These are phyloP conservation scores for Ascochyta koolunga DNA, from an alignment of 2,329 filamentous ascomycete species.

Conservation along the genomic window DNA sequence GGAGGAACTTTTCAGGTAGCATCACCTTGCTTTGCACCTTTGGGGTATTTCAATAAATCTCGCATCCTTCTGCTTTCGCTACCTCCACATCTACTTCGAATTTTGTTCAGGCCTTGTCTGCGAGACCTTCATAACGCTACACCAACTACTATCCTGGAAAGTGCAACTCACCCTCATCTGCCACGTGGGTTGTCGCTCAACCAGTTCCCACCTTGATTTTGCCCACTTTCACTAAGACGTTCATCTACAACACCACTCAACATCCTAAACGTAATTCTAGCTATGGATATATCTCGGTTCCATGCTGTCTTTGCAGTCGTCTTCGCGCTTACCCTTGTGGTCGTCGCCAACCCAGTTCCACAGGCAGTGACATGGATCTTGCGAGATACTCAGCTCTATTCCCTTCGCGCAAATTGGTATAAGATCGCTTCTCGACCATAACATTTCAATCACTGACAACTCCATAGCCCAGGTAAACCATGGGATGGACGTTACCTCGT, in stretches of 20 bases:
- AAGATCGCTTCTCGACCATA: background rate
- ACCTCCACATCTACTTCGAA: background rate
- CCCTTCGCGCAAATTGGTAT: conserved; percentile 17
- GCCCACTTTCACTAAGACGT: background rate
- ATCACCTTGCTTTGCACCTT: conserved; percentile 1
- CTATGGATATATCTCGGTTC: background rate
- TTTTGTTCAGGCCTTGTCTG: background rate
- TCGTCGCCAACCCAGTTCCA: background rate
- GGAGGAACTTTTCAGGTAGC: background rate
- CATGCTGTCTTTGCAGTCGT: background rate
- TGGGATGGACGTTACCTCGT: conserved; percentile 27
- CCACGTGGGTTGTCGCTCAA: background rate
- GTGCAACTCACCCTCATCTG: background rate
- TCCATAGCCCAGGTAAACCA: conserved; percentile 18
- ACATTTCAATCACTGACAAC: background rate
- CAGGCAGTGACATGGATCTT: background rate
- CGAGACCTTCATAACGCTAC: background rate
- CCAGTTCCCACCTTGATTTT: background rate
- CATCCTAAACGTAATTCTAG: background rate
- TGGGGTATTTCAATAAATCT: background rate
- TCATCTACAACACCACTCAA: background rate
- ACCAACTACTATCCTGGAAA: background rate
- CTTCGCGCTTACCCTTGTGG: background rate
- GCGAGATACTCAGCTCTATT: conserved; percentile 3
- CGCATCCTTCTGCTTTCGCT: background rate